Percentiles rank a stretch among this genome's conserved stretches.
phyloP scores from a whole-genome alignment of 495 filamentous ascomycete genomes.

The Penicillium cinerascens region DNA sequence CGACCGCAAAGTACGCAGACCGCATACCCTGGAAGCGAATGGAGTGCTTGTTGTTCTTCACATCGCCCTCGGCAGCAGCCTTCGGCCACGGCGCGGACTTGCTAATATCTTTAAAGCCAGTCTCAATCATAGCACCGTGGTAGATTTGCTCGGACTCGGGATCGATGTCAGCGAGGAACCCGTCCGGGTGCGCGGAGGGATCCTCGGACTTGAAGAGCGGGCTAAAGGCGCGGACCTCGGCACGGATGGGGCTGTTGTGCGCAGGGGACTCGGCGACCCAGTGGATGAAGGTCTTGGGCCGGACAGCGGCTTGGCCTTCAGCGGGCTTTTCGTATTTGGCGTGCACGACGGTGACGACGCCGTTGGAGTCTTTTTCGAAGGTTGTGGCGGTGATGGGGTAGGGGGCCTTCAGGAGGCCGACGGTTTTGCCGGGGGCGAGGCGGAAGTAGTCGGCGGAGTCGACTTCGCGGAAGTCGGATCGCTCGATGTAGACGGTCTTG shows the following conservation, averaged over 20 bases:
- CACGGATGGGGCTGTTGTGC: constrained; percentile 62
- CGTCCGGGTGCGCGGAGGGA: constrained; percentile 65
- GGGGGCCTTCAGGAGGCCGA: constrained; percentile 81
- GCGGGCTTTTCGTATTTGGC: constrained; percentile 45
- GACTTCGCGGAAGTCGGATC: constrained; percentile 83
- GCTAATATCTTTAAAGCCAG: constrained; percentile 76
- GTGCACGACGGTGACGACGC: constrained; percentile 54
- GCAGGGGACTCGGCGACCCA: constrained; percentile 67
- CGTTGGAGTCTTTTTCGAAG: constrained; percentile 70
- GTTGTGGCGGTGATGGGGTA: constrained; percentile 77
- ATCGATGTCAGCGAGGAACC: constrained; percentile 82
- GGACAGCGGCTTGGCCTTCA: constrained; percentile 55
- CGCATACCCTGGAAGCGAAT: constrained; percentile 92
- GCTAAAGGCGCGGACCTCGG: constrained; percentile 79
- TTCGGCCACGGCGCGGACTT: constrained; percentile 79
- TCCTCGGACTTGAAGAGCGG: constrained; percentile 82
- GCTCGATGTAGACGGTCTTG: constrained; percentile 88
- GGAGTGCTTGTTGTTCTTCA: constrained; percentile 58
- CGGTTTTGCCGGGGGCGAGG: constrained; percentile 82
- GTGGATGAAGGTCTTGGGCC: constrained; percentile 79
- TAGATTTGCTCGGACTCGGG: constrained; percentile 78
- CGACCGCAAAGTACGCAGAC: constrained; percentile 80
- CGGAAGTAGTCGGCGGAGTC: constrained; percentile 89
- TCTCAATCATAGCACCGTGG: constrained; percentile 75
- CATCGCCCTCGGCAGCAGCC: constrained; percentile 43